Base-by-base conservation (phyloP, 169 alveolate species). In the Plasmodium gallinaceum region DNA sequence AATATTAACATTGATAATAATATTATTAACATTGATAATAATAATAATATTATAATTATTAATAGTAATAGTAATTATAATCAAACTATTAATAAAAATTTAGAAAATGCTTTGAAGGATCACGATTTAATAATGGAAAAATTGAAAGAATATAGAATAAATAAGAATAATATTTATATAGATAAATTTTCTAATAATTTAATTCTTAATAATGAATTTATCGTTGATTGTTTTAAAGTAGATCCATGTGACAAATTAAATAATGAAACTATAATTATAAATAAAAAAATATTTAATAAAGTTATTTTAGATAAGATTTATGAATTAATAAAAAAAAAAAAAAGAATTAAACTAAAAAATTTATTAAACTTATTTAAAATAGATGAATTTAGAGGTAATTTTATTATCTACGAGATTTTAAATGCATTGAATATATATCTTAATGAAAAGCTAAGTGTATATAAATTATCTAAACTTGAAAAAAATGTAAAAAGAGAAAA, bases 201-300 rank as follows among this genome's bases (percentile, higher is more conserved):
- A 39, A 24, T 78, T 64, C 76, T 72, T 1, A 48, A 42, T 65
- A 58, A 78, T 65, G 71, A 78, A 45, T 16, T 78, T 12, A 39
- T 78, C 5, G 14, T 26, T n/a, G 43, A 78, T 46, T 65, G 45
- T 7, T 78, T 62, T 64, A 78, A 24, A 78, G 70, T 48, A 26
- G 61, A 8, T 6, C 26, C 16, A 37, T 22, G 16, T 7, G 12
- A 45, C 12, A 54, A 64, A 51, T 18, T 54, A 16, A 5, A 32
- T 18, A 16, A 18, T 0, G 89, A 64, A 64, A 64, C 60, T 24
- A 68, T 78, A 32, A 52, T 26, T 64, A 78, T 78, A 62, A 78
- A 78, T 78, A 62, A 70, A 24, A 78, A 66, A 69, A 69, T 42
- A 46, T 78, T 64, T 46, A 78, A 78, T 66, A 65, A 64, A 42